Evolutionary conservation across 1,139 yeast species (phyloP).

Genomic region (Diutina scorzettiae): DNA sequence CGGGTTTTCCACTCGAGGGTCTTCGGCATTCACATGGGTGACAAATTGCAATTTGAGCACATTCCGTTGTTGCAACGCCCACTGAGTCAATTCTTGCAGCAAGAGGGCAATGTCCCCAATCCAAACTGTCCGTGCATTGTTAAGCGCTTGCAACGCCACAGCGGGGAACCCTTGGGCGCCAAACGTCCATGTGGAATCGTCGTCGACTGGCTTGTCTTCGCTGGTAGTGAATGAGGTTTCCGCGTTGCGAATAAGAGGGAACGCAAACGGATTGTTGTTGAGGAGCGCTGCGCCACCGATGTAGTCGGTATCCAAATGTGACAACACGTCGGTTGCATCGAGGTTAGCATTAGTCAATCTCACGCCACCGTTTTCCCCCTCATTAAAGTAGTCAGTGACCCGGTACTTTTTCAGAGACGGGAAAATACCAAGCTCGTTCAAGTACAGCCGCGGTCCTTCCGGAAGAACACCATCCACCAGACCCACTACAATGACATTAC

Average conservation of each 20-base stretch:
- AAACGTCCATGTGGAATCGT: constrained; percentile 59
- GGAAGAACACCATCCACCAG: constrained; percentile 32
- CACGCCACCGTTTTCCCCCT: constrained; percentile 14
- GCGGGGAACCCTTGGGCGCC: constrained; percentile 73
- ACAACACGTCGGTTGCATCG: constrained; percentile 7
- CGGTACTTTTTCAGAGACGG: constrained; percentile 71
- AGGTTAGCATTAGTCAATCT: constrained; percentile 15
- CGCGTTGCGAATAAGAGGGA: constrained; percentile 65
- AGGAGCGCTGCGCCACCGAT: constrained; percentile 31
- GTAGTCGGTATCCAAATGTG: constrained; percentile 11
- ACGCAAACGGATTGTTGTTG: constrained; percentile 42
- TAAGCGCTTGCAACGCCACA: constrained; percentile 73
- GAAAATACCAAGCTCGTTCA: constrained; percentile 72
- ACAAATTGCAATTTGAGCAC: constrained; percentile 48
- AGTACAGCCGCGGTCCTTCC: constrained; percentile 53
- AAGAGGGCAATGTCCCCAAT: constrained; percentile 55
- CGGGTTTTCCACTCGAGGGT: constrained; percentile 21
- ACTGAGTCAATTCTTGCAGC: constrained; percentile 43
- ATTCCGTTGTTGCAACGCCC: constrained; percentile 67
- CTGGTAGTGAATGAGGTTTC: constrained; percentile 44
- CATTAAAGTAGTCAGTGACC: constrained; percentile 52
- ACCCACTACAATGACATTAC: constrained; percentile 64
- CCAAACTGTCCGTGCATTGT: constrained; percentile 77
- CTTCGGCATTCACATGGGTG: constrained; percentile 39
- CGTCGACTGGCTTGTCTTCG: constrained; percentile 21